phyloP scores from a whole-genome alignment of 2,329 filamentous ascomycete genomes.

The Fusarium temperatum region DNA sequence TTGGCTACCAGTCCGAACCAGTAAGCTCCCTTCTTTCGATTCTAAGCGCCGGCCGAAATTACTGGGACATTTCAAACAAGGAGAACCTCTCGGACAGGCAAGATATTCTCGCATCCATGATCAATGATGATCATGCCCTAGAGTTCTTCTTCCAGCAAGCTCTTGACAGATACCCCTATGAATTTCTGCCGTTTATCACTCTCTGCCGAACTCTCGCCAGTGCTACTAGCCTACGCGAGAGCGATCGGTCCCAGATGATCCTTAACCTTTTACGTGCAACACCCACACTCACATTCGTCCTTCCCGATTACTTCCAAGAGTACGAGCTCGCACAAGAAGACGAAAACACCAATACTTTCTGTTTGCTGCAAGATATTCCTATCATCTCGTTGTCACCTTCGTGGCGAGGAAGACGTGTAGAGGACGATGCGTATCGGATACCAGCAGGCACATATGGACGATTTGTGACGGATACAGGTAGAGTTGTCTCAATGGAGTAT shows the following conservation, averaged over 20 bases:
- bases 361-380: constrained; percentile 69
- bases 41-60: constrained; percentile 63
- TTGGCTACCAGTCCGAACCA: constrained; percentile 78
- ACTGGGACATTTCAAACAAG: constrained; percentile 60
- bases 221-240: constrained; percentile 43
- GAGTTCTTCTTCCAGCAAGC: constrained; percentile 72
- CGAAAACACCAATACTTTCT: constrained; percentile 82
- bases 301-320: constrained; percentile 76
- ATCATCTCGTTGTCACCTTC: constrained; percentile 65
- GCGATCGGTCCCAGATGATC: constrained; percentile 60
- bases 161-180: constrained; percentile 83
- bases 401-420: constrained; percentile 54
- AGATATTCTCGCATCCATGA: constrained; percentile 48
- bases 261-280: constrained; percentile 74
- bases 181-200: constrained; percentile 80
- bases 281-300: constrained; percentile 77
- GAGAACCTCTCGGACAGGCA: constrained; percentile 46
- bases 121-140: constrained; percentile 58
- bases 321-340: constrained; percentile 87
- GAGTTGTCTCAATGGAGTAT: constrained; percentile 80
- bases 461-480: constrained; percentile 80
- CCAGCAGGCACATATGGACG: constrained; percentile 72
- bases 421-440: constrained; percentile 67
- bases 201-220: constrained; percentile 71
- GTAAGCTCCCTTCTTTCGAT: constrained; percentile 72